phyloP scores from a whole-genome alignment of 73 alveolate genomes.

The Paramecium sonneborni region DNA sequence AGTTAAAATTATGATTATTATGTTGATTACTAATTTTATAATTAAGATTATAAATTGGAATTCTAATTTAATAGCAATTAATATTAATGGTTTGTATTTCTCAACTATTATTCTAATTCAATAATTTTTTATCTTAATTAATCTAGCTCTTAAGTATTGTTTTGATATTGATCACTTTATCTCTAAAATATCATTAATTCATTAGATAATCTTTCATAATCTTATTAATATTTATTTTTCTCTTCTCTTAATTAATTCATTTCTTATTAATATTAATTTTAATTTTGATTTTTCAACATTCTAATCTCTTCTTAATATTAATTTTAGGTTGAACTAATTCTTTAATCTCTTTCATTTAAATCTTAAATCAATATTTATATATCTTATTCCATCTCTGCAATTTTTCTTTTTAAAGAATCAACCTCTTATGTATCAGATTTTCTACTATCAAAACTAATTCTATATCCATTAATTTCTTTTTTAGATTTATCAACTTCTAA shows the following conservation, averaged over 20 bases:
- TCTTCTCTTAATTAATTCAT: not conserved
- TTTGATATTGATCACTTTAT: not conserved
- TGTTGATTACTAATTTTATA: not conserved
- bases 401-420: not conserved
- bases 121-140: not conserved
- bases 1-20: not conserved
- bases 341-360: constrained; percentile 10
- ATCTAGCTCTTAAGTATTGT: not conserved
- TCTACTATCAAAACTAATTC: constrained; percentile 43
- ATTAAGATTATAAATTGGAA: not conserved
- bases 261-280: not conserved
- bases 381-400: constrained; percentile 34
- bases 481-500: not conserved
- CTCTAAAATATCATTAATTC: constrained; percentile 7
- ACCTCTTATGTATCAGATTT: constrained; percentile 13
- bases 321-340: not conserved
- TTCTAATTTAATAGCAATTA: not conserved
- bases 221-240: not conserved
- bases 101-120: not conserved
- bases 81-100: not conserved
- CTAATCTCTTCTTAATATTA: not conserved
- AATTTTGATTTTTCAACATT: not conserved
- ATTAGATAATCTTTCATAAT: constrained; percentile 21
- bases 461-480: constrained; percentile 17
- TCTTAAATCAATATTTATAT: constrained; percentile 32